phyloP scores from a whole-genome alignment of 2,329 filamentous ascomycete genomes.

The Rutstroemia sp. region DNA sequence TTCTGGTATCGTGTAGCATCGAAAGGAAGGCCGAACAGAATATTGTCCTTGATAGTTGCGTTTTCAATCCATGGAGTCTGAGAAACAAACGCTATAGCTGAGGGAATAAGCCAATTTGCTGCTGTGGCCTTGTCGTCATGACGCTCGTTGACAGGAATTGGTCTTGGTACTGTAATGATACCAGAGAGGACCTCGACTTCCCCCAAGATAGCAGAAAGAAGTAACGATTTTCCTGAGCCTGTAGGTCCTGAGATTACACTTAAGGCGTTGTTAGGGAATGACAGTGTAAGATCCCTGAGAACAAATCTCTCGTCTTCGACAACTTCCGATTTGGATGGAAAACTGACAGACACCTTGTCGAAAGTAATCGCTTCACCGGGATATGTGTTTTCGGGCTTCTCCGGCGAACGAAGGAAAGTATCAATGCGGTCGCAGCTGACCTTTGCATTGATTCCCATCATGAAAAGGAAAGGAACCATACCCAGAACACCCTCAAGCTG shows the following conservation, averaged over 20 bases:
- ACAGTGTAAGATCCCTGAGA: conserved; percentile 55
- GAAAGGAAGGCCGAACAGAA: conserved; percentile 65
- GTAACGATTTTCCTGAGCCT: conserved; percentile 67
- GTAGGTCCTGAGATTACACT: conserved; percentile 71
- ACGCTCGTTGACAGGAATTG: conserved; percentile 44
- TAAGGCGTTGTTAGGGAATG: conserved; percentile 59
- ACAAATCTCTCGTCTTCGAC: conserved; percentile 53
- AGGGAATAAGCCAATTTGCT: conserved; percentile 58
- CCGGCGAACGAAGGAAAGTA: conserved; percentile 57
- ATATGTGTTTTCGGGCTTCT: conserved; percentile 48
- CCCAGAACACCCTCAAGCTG: conserved; percentile 62
- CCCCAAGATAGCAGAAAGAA: conserved; percentile 65
- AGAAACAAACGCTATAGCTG: conserved; percentile 63
- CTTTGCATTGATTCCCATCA: conserved; percentile 60
- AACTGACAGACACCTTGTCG: conserved; percentile 58
- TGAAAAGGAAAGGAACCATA: conserved; percentile 62
- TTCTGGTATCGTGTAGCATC: conserved; percentile 59
- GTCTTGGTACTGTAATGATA: conserved; percentile 44
- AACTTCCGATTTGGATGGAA: conserved; percentile 58
- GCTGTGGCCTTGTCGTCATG: conserved; percentile 52
- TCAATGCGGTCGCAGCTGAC: conserved; percentile 66
- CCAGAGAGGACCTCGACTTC: conserved; percentile 64
- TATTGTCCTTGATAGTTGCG: conserved; percentile 67
- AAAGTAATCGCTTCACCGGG: conserved; percentile 55
- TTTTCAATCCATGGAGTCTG: conserved; percentile 84